Evolutionary conservation across 495 filamentous ascomycete species (phyloP).

Genomic region (Tuber umbilicatum): DNA sequence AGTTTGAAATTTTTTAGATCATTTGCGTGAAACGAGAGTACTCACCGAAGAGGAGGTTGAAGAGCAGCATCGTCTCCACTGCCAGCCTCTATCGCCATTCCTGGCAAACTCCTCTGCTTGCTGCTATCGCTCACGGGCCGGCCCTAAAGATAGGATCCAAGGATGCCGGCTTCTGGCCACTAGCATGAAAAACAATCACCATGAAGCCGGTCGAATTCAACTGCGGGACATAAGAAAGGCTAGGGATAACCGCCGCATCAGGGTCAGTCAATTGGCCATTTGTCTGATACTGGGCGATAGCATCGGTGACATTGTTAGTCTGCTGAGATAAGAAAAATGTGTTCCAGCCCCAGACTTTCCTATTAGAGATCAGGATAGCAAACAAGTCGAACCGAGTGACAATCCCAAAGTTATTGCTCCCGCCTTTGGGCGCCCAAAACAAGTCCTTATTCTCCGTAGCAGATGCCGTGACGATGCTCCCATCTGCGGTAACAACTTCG

Average conservation of each 20-base stretch:
- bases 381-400: slow-evolving; percentile 51
- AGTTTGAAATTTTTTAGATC: not conserved
- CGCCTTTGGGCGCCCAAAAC: slow-evolving; percentile 53
- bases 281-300: slow-evolving; percentile 28
- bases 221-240: slow-evolving; percentile 7
- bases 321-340: slow-evolving; percentile 19
- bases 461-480: slow-evolving; percentile 49
- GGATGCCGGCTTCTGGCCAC: not conserved
- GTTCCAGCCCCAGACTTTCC: slow-evolving; percentile 32
- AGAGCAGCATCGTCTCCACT: not conserved
- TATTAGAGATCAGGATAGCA: slow-evolving; percentile 31
- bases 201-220: not conserved
- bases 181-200: slow-evolving; percentile 20
- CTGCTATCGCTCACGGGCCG: not conserved
- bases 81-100: not conserved
- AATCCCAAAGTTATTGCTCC: slow-evolving; percentile 51
- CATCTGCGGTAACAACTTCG: slow-evolving; percentile 53
- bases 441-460: slow-evolving; percentile 46
- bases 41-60: not conserved
- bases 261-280: slow-evolving; percentile 37
- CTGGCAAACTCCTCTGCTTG: not conserved
- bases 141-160: slow-evolving; percentile 23
- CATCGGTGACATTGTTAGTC: slow-evolving; percentile 12
- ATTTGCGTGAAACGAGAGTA: not conserved
- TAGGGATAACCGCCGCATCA: slow-evolving; percentile 25